Base-by-base conservation (phyloP, 768 basidiomycete species). In the Macrocybe gigantea region DNA sequence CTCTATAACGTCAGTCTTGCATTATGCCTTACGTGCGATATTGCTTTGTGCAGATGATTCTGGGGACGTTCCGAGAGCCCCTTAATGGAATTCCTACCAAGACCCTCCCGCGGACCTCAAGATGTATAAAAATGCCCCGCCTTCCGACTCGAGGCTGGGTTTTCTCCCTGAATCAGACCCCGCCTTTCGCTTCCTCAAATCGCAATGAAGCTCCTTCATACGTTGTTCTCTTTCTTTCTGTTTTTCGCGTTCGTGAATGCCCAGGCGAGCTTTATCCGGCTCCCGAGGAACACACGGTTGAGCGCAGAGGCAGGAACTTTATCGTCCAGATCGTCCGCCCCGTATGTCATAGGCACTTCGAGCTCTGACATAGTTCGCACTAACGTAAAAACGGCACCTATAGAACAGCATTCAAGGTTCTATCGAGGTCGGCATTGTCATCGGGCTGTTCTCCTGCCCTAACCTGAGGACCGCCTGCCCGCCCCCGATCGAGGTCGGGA, bases 241-340 rank as follows among this genome's bases (percentile, higher is more conserved):
- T 22, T 22, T 22, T 2, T 22, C 22, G 22, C 22, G 4, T 22
- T 22, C 22, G 22, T 22, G 22, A 22, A 22, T 4, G 36, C 36
- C 36, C 14, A 11, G 14, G 36, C 11, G 11, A 14, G 36, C 36
- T 38, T 11, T 11, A 38, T 38, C 11, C 11, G 36, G 36, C 14
- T 11, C 36, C 36, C 36, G 14, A 11, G 14, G 32, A 33, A 33
- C 6, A 44, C 4, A 22, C 22, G 4, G 22, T 22, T 22, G 22
- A 22, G 22, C 22, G 22, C 22, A 22, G 22, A 22, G 22, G 22
- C 22, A 22, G 14, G 42, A 44, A 44, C n/a, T 13, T 44, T 11
- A 44, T 34, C 29, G 42, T 44, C 35, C 42, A 44, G 12, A 34
- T 44, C 32, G 42, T 44, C 10, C 42, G 42, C 31, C 42, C 42